Conservation (phyloP, 768 basidiomycete species). For the Amanita rimosa region DNA sequence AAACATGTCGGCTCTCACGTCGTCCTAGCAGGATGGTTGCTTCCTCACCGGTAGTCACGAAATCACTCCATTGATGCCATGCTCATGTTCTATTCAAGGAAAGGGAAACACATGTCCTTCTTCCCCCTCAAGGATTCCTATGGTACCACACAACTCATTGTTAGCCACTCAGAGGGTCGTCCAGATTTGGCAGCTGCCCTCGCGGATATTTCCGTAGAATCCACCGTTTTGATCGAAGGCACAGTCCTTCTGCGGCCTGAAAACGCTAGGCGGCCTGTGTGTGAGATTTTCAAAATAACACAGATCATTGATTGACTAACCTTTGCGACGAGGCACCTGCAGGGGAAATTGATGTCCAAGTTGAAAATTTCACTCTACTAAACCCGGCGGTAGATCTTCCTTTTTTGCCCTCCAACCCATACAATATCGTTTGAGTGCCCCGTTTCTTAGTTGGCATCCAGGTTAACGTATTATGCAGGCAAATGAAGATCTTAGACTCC, state of each 20-base stretch:
- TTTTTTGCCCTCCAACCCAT: constrained; percentile 74
- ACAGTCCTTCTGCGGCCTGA: constrained; percentile 53
- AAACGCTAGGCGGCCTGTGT: constrained; percentile 50
- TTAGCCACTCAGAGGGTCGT: constrained; percentile 30
- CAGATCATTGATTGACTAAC: constrained; percentile 8
- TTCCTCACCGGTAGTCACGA: constrained; percentile 62
- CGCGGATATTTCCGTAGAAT: constrained; percentile 62
- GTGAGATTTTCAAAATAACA: constrained; percentile 19
- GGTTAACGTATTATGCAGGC: constrained; percentile 26
- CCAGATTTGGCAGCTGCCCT: constrained; percentile 29
- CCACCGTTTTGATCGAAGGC: constrained; percentile 67
- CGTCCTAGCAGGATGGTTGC: constrained; percentile 73
- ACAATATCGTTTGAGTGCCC: constrained; percentile 52
- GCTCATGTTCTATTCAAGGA: constrained; percentile 37
- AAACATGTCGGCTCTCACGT: constrained; percentile 45
- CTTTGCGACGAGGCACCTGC: constrained; percentile 35
- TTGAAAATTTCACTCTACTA: constrained; percentile 59
- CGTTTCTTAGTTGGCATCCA: constrained; percentile 6
- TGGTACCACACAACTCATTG: constrained; percentile 72
- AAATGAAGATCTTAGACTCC: constrained; percentile 77
- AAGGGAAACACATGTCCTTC: constrained; percentile 68
- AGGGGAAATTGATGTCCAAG: constrained; percentile 74
- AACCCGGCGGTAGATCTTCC: constrained; percentile 75
- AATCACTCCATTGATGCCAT: constrained; percentile 6
- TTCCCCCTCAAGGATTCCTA: constrained; percentile 75